phyloP scores from a whole-genome alignment of 2,329 filamentous ascomycete genomes.

The Colletotrichum agaves region DNA sequence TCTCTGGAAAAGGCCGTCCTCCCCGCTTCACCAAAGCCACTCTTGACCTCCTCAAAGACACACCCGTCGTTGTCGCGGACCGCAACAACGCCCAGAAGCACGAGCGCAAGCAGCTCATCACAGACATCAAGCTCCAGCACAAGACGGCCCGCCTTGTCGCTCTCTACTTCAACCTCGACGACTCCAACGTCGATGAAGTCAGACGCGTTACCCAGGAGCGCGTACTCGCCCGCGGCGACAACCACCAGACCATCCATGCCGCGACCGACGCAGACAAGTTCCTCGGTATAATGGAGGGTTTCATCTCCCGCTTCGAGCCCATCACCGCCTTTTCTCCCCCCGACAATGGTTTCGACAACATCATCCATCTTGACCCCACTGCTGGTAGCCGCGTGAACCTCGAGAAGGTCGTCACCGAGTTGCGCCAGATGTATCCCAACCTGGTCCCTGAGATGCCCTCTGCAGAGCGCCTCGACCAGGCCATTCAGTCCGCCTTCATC shows the following conservation, averaged over 20 bases:
- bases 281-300: conserved; percentile 93
- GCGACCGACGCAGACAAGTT: conserved; percentile 79
- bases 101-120: conserved; percentile 88
- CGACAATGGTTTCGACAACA: conserved; percentile 82
- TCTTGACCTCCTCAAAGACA: conserved; percentile 69
- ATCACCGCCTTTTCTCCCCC: conserved; percentile 74
- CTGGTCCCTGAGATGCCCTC: conserved; percentile 78
- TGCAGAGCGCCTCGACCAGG: conserved; percentile 79
- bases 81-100: conserved; percentile 92
- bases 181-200: conserved; percentile 79
- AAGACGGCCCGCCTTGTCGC: conserved; percentile 79
- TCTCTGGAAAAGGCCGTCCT: conserved; percentile 81
- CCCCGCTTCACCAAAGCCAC: conserved; percentile 80
- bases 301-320: conserved; percentile 86
- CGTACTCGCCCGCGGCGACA: conserved; percentile 88
- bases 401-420: conserved; percentile 77
- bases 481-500: conserved; percentile 78
- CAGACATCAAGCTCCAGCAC: conserved; percentile 75
- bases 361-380: conserved; percentile 86
- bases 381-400: conserved; percentile 86
- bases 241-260: conserved; percentile 97
- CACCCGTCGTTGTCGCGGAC: conserved; percentile 86
- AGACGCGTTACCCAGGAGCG: conserved; percentile 79
- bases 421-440: conserved; percentile 82
- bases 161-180: conserved; percentile 86